Conservation (phyloP, 371 early-diverging fungal genomes). For the Mucor indicus region DNA sequence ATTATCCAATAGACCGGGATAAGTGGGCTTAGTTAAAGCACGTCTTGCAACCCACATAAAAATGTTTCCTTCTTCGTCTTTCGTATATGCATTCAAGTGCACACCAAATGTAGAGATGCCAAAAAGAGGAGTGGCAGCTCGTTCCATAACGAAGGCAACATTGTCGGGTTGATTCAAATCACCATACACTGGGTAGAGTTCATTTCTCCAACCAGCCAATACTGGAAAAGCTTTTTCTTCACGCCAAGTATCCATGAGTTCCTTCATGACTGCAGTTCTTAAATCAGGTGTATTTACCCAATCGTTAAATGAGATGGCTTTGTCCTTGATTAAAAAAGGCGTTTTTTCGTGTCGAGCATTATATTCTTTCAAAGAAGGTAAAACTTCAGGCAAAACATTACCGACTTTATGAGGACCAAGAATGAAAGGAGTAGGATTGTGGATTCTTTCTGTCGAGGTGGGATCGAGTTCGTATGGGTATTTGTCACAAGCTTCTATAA, state of each 20-base stretch:
- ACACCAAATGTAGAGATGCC: constrained; percentile 79
- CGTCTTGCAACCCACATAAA: constrained; percentile 88
- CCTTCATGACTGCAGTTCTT: constrained; percentile 33
- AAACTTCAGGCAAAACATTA: constrained; percentile 28
- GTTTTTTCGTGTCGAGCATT: constrained; percentile 5
- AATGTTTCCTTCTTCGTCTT: constrained; percentile 34
- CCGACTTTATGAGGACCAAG: constrained; percentile 36
- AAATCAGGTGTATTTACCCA: constrained; percentile 33
- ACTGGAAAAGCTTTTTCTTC: constrained; percentile 23
- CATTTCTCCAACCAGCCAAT: constrained; percentile 50
- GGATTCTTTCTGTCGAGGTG: neutral
- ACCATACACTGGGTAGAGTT: constrained; percentile 80
- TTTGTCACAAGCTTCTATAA: constrained; percentile 41
- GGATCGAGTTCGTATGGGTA: constrained; percentile 30
- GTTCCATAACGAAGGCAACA: constrained; percentile 72
- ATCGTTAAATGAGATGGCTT: constrained; percentile 19
- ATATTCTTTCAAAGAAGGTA: constrained; percentile 27
- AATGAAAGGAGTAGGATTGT: constrained; percentile 23
- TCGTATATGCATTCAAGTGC: constrained; percentile 78
- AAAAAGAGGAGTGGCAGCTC: constrained; percentile 76
- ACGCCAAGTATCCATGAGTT: constrained; percentile 43
- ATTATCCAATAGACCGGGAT: constrained; percentile 86
- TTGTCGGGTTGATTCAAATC: constrained; percentile 26
- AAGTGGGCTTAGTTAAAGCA: constrained; percentile 76
- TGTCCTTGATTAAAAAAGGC: constrained; percentile 32